These are phyloP conservation scores for Alternaria triticimaculans DNA, from an alignment of 2,329 filamentous ascomycete species.

Conservation along the genomic window DNA sequence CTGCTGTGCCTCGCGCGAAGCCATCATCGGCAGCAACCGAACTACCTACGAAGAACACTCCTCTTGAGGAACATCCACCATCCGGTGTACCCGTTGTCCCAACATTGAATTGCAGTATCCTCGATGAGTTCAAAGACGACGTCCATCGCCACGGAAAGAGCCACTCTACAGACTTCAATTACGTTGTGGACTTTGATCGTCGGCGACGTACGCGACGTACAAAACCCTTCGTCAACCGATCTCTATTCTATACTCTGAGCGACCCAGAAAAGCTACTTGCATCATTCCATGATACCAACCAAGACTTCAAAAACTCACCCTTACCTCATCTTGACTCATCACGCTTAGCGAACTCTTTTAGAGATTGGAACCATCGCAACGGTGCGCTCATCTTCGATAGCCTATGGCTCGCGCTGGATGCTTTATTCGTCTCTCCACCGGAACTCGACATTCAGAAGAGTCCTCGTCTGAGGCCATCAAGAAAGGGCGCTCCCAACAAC, in stretches of 20 bases:
- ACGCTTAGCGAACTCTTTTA: constrained; percentile 39
- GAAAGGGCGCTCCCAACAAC: constrained; percentile 15
- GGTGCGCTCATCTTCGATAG: constrained; percentile 48
- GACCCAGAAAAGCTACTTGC: constrained; percentile 40
- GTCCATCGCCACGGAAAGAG: constrained; percentile 21
- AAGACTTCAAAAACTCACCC: constrained; percentile 35
- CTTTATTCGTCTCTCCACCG: constrained; percentile 46
- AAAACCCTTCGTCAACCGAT: constrained; percentile 39
- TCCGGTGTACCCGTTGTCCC: constrained; percentile 26
- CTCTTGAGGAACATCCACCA: not conserved
- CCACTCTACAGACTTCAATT: constrained; percentile 16
- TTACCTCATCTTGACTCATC: constrained; percentile 45
- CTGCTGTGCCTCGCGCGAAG: not conserved
- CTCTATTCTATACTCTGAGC: constrained; percentile 43
- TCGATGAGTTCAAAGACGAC: constrained; percentile 40
- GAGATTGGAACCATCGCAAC: constrained; percentile 42
- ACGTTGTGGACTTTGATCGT: constrained; percentile 27
- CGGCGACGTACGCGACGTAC: constrained; percentile 19
- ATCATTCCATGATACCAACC: constrained; percentile 42
- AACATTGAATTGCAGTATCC: constrained; percentile 33
- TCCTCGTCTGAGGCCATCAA: constrained; percentile 24
- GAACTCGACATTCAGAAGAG: constrained; percentile 37
- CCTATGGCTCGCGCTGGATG: constrained; percentile 40
- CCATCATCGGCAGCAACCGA: not conserved
- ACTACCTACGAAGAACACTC: not conserved